Evolutionary conservation across 495 filamentous ascomycete genomes (phyloP), one percentile per base, ranked within the genome.

Genomic region (Friedmanniomyces endolithicus): DNA sequence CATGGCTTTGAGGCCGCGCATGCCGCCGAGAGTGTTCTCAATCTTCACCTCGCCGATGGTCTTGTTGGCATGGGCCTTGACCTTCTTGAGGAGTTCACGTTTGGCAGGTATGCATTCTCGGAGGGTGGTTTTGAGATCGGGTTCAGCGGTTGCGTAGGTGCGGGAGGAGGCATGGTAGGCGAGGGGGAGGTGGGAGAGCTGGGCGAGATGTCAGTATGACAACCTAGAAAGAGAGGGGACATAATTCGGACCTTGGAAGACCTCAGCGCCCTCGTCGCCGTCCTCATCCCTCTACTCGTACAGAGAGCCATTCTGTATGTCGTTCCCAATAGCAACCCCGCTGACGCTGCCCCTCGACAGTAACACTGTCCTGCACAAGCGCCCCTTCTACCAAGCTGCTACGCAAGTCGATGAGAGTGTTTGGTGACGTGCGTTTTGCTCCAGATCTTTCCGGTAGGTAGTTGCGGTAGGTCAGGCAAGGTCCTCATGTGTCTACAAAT

Each of bases 1-100:
- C 88, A 98, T 96, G 60, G 88, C 84, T 72, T 95, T 97, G 23
- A 98, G 77, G 7, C 90, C 90, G 70, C 80, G 87, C 92, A 97
- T 97, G 64, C 92, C 92, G 59, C 94, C 94, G 58, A 96, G 81
- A 12, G 85, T 86, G 65, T 90, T 94, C 68, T 87, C 85, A n/a
- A 96, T 79, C 75, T 86, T 94, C 65, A 96, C 83, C 62, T 96
- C 87, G 41, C 94, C 90, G 59, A 97, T 81, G 24, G 78, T 79
- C 62, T 88, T 90, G 55, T 81, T 77, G n/a, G 81, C 78, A 67
- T 90, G 80, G 39, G 82, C 78, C 75, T 94, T 95, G 69, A 96
- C 85, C 68, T 88, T 82, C 71, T 94, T 87, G 52, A 96, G 74
- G 8, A 92, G 82, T 67, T 95, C 92, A 39, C 88, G 82, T 72